A percentile compares a stretch with the other conserved stretches of the same genome.
phyloP scores from a whole-genome alignment of 139 green algal genomes.

The Picochlorum costavermella region DNA sequence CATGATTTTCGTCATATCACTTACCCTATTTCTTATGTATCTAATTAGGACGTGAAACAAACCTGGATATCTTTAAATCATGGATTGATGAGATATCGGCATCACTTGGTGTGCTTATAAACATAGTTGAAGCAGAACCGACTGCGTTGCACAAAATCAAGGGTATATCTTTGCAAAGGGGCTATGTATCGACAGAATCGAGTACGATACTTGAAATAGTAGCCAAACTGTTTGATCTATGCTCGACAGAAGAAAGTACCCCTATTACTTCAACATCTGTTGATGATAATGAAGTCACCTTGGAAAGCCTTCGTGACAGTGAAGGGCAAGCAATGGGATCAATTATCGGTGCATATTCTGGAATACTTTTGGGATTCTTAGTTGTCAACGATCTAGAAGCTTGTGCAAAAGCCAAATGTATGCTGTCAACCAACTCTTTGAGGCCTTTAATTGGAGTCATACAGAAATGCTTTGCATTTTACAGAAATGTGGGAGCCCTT shows the following conservation, averaged over 20 bases:
- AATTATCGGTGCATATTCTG: conserved; percentile 56
- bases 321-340: conserved; percentile 34
- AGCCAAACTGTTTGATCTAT: too few species aligned
- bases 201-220: too few species aligned
- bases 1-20: too few species aligned
- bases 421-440: conserved; percentile 37
- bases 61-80: too few species aligned
- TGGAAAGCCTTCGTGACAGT: conserved; percentile 16
- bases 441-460: conserved; percentile 31
- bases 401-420: conserved; percentile 8
- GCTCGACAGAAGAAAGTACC: too few species aligned
- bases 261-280: not conserved
- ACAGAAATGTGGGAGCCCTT: conserved; percentile 32
- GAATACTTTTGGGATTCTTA: conserved; percentile 66
- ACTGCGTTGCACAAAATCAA: not conserved
- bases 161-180: not conserved
- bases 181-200: too few species aligned
- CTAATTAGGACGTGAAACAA: too few species aligned
- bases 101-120: conserved; percentile 65
- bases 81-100: conserved; percentile 27
- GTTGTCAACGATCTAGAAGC: conserved; percentile 25
- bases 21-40: too few species aligned
- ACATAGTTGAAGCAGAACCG: conserved; percentile 29
- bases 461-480: conserved; percentile 53
- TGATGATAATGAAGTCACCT: conserved; percentile 24